Evolutionary conservation across 2,329 filamentous ascomycete genomes (phyloP).

Genomic region (Huntiella decipiens): DNA sequence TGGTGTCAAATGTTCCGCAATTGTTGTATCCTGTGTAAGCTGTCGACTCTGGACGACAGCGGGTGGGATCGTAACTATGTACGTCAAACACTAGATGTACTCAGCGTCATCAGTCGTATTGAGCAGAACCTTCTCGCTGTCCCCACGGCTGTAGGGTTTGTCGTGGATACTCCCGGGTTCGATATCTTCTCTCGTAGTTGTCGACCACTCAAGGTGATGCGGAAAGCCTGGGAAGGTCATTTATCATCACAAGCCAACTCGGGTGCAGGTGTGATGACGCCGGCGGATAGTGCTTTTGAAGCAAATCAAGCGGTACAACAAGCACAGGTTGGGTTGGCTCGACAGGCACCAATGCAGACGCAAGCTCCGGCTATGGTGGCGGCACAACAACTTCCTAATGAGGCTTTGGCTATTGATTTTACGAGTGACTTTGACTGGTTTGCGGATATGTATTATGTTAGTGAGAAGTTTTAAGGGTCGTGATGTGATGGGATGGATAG

Average conservation of each 20-base stretch:
- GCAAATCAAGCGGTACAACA: conserved; percentile 14
- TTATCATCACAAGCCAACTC: conserved; percentile 17
- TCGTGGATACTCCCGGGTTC: conserved; percentile 4
- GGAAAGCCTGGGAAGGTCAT: conserved; percentile 8
- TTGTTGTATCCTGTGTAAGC: conserved; percentile 10
- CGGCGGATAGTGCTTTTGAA: conserved; percentile 18
- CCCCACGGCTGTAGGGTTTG: conserved; percentile 1
- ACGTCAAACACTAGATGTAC: conserved; percentile 5
- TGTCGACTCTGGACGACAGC: conserved; percentile 7
- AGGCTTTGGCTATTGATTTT: conserved; percentile 8
- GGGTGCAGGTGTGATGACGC: conserved; percentile 15
- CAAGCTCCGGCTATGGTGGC: background rate
- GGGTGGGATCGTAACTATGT: conserved; percentile 8
- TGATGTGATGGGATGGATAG: background rate
- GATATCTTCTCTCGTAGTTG: conserved; percentile 8
- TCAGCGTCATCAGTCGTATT: conserved; percentile 4
- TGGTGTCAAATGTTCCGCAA: conserved; percentile 10
- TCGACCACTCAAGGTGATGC: conserved; percentile 8
- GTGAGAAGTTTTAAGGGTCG: conserved; percentile 1
- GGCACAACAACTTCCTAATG: background rate
- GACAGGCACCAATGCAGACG: background rate
- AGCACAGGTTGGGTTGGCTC: background rate
- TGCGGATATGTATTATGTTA: conserved; percentile 8
- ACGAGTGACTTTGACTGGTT: conserved; percentile 11
- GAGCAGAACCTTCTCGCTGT: conserved; percentile 2